phyloP scores from a whole-genome alignment of 2,329 filamentous ascomycete genomes.

The Microsporum ferrugineum region DNA sequence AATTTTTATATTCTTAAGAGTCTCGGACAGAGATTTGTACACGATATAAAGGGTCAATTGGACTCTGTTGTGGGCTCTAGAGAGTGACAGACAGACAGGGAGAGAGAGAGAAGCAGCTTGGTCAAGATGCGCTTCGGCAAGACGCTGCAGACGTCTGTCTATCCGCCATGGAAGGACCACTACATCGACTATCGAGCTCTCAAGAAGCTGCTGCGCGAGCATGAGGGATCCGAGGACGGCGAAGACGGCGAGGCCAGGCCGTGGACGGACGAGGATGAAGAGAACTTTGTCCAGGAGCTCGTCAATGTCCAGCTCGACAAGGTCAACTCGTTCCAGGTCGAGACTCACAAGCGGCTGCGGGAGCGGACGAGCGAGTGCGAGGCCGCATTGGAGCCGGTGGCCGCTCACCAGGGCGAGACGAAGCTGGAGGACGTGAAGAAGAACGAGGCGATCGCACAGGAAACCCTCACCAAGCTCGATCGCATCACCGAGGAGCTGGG shows the following conservation, averaged over 20 bases:
- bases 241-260: slow-evolving; percentile 44
- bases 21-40: too few relatives aligned
- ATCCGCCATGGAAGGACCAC: slow-evolving; percentile 78
- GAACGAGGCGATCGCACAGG: slow-evolving; percentile 46
- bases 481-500: slow-evolving; percentile 65
- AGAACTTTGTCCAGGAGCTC: slow-evolving; percentile 84
- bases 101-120: background rate
- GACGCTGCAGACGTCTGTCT: slow-evolving; percentile 68
- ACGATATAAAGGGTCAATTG: too few relatives aligned
- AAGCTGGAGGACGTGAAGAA: slow-evolving; percentile 32
- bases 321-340: slow-evolving; percentile 76
- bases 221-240: slow-evolving; percentile 41
- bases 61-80: background rate
- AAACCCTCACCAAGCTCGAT: slow-evolving; percentile 71
- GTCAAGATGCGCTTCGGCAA: slow-evolving; percentile 78
- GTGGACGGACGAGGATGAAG: slow-evolving; percentile 94
- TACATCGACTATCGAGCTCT: slow-evolving; percentile 96
- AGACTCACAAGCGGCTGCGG: slow-evolving; percentile 68
- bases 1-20: background rate
- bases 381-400: slow-evolving; percentile 50
- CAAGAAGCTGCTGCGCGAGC: slow-evolving; percentile 76
- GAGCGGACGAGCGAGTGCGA: slow-evolving; percentile 66
- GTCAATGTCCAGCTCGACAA: slow-evolving; percentile 93
- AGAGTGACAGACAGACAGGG: background rate
- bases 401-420: slow-evolving; percentile 27